Percentiles rank a stretch among this genome's conserved stretches.
Evolutionary conservation across 2,329 filamentous ascomycete species (phyloP).

Genomic region (Ophiognomonia clavigignenti-juglandacearum): DNA sequence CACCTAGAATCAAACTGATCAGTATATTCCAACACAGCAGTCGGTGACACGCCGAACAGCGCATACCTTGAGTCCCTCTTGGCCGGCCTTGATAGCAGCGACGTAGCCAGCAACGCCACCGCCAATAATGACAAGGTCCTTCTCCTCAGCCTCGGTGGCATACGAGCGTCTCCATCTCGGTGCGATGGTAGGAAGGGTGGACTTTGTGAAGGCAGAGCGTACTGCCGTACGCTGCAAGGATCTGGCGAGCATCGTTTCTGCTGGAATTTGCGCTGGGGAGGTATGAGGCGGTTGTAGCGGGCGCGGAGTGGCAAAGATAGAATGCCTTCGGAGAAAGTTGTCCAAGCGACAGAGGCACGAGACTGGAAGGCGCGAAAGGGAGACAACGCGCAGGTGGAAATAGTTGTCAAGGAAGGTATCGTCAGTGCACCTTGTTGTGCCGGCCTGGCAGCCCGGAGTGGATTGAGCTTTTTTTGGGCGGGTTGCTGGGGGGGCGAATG

Average conservation of each 20-base stretch:
- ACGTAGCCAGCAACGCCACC: constrained; percentile 98
- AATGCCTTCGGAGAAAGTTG: no score
- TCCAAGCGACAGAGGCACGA: constrained; percentile 1
- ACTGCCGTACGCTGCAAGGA: constrained; percentile 54
- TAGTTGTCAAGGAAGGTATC: not conserved
- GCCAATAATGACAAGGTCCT: constrained; percentile 95
- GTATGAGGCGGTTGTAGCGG: no score
- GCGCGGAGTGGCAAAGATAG: not conserved
- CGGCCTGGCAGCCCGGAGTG: not conserved
- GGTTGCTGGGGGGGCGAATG: constrained; percentile 4
- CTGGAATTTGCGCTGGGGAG: not conserved
- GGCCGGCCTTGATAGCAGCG: constrained; percentile 96
- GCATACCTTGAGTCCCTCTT: constrained; percentile 88
- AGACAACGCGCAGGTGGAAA: not conserved
- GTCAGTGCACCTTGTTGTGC: constrained; percentile 6
- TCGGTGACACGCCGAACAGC: no score
- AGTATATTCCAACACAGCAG: no score
- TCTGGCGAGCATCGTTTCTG: constrained; percentile 48
- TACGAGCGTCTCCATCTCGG: constrained; percentile 55
- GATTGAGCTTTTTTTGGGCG: constrained; percentile 13
- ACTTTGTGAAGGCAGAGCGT: constrained; percentile 47
- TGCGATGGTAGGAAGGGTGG: constrained; percentile 35
- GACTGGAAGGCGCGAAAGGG: not conserved
- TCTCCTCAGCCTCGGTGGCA: constrained; percentile 68
- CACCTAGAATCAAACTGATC: no score